phyloP scores from a whole-genome alignment of 257 asterid genomes.

The Asclepias syriaca region DNA sequence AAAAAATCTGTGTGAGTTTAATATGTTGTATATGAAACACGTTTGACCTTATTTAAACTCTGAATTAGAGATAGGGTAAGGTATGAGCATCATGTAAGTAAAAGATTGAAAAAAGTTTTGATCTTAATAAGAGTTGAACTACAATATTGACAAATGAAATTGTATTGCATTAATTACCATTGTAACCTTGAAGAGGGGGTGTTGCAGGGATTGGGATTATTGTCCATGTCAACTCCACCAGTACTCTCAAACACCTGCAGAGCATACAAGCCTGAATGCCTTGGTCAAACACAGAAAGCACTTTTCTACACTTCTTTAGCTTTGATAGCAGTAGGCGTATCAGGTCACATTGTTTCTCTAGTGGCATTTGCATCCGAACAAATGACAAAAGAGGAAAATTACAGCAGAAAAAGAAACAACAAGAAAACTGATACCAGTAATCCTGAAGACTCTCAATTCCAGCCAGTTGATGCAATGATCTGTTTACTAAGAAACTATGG shows the following conservation, averaged over 20 bases:
- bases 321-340: slow-evolving; percentile 32
- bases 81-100: no score
- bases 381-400: not conserved
- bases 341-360: slow-evolving; percentile 34
- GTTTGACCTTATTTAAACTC: no score
- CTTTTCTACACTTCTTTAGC: slow-evolving; percentile 47
- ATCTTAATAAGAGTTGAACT: no score
- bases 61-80: no score
- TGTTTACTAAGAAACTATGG: not conserved
- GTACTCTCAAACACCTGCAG: slow-evolving; percentile 43
- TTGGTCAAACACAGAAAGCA: slow-evolving; percentile 39
- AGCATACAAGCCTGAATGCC: slow-evolving; percentile 31
- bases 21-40: no score
- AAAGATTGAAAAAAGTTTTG: no score
- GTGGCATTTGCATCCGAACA: slow-evolving; percentile 26
- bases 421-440: no score
- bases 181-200: no score
- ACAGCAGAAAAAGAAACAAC: not conserved
- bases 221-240: slow-evolving; percentile 50
- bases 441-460: not conserved
- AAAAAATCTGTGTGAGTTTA: no score
- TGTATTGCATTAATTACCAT: no score
- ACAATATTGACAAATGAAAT: no score
- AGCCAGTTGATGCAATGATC: slow-evolving; percentile 17
- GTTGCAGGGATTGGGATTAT: no score